Evolutionary conservation across 345 rosid genomes (phyloP), one percentile per base, ranked within the genome.

Genomic region (Stellera chamaejasme): DNA sequence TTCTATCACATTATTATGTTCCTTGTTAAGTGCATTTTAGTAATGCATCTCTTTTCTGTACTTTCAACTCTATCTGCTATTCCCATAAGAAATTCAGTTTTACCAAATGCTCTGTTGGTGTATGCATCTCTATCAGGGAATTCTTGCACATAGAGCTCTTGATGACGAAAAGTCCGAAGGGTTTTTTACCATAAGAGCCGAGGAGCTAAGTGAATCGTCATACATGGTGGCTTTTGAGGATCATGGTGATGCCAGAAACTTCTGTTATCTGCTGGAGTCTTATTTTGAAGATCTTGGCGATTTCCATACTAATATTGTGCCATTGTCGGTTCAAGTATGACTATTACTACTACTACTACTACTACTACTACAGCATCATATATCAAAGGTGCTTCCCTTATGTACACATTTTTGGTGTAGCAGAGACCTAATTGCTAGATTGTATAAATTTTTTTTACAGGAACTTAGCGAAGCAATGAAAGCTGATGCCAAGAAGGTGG

Each of bases 231-330:
- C 82, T 61, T 91, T 91, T 46, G 90, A 91, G 77, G 86, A 83
- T 64, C 86, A 56, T 45, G 65, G 47, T 44, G 96, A 91, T 73
- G 98, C 98, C 55, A 82, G 75, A 57, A 85, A 88, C 77, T 88
- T 85, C 65, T 85, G 88, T 60, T 70, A 58, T 68, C 73, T 91
- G 44, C 82, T 83, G 10, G 92, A 88, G 45, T 68, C 83, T 23
- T 69, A 59, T 71, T 88, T 88, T 36, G 92, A 83, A 76, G 92
- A 75, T 65, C 74, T 85, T 25, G 81, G 73, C 13, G 82, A 75
- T 60, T 91, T 88, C 72, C 67, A 48, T 28, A 87, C 82, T 10
- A 75, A 82, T 50, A 73, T 85, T 42, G 79, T 78, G 63, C 92
- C 92, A 6, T 64, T 85, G 50, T 52, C 82, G 61, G 73, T 66